These are phyloP conservation scores for Triangularia setosa DNA, from an alignment of 2,329 filamentous ascomycete genomes.

Conservation along the genomic window DNA sequence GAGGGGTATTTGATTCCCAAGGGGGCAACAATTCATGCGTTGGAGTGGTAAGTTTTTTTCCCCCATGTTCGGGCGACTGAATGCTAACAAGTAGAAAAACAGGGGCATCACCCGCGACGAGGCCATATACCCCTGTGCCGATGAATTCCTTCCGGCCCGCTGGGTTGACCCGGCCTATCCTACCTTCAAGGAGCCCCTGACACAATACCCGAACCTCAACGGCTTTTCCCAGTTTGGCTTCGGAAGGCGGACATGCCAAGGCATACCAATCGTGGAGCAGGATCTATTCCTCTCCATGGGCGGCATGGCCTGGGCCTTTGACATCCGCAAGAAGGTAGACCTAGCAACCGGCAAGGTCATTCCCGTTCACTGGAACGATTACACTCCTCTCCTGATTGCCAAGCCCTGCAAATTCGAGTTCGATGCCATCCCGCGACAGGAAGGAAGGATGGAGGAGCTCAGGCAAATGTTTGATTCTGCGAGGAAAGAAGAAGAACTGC, in stretches of 20 bases:
- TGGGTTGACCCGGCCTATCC: conserved; percentile 29
- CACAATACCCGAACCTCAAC: conserved; percentile 29
- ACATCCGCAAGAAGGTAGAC: conserved; percentile 30
- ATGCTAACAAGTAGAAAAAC: neutral
- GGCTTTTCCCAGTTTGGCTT: conserved; percentile 42
- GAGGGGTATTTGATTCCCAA: conserved; percentile 50
- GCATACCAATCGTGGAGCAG: conserved; percentile 30
- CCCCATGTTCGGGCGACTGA: neutral
- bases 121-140: conserved; percentile 28
- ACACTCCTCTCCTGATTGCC: conserved; percentile 42
- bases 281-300: conserved; percentile 28
- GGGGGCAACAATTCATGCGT: conserved; percentile 48
- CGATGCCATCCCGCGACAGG: conserved; percentile 32
- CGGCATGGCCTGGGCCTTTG: conserved; percentile 27
- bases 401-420: conserved; percentile 40
- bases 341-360: conserved; percentile 24
- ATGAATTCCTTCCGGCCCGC: conserved; percentile 29
- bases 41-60: conserved; percentile 43
- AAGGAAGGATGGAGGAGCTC: conserved; percentile 25
- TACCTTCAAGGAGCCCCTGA: conserved; percentile 29
- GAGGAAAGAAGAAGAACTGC: conserved; percentile 13
- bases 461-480: conserved; percentile 31
- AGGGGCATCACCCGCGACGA: conserved; percentile 46
- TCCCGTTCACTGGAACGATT: conserved; percentile 42
- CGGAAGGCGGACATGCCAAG: conserved; percentile 40